Conservation (phyloP, 192 early-diverging fungal species). For the Backusella tuberculispora region DNA sequence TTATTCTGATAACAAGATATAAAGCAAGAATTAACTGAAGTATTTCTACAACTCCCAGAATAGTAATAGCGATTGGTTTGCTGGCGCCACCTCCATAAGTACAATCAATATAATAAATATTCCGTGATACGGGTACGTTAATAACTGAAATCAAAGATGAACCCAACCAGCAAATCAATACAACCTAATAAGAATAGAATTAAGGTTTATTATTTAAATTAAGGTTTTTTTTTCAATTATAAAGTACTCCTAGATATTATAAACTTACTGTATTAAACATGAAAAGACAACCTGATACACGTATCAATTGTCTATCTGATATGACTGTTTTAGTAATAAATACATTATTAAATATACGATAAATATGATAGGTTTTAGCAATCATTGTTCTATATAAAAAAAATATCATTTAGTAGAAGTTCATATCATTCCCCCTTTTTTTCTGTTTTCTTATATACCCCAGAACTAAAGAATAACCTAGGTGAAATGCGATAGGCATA, state of each 20-base stretch:
- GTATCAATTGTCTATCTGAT: conserved; percentile 47
- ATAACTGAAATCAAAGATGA: conserved; percentile 7
- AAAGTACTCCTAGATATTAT: not conserved
- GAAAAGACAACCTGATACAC: conserved; percentile 48
- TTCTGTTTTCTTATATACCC: conserved; percentile 28
- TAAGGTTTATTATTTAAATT: not conserved
- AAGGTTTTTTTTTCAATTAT: too few relatives aligned
- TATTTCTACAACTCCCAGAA: conserved; percentile 19
- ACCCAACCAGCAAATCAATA: conserved; percentile 29
- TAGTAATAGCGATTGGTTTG: not conserved
- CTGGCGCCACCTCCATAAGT: conserved; percentile 15
- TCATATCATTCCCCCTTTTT: not conserved
- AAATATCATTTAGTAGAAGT: not conserved
- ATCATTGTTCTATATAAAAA: conserved; percentile 45
- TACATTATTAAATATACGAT: conserved; percentile 56
- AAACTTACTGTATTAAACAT: conserved; percentile 38
- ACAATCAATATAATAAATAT: conserved; percentile 35
- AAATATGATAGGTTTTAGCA: conserved; percentile 55
- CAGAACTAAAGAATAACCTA: conserved; percentile 42
- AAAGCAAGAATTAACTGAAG: conserved; percentile 43
- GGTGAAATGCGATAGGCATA: conserved; percentile 44
- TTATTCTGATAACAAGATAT: conserved; percentile 50
- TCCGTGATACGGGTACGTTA: conserved; percentile 16
- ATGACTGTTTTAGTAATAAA: conserved; percentile 52
- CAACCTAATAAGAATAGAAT: conserved; percentile 15